A percentile compares a stretch with the other conserved stretches of the same genome.
phyloP scores from a whole-genome alignment of 805 yeast species.

The Teunomyces aglyptinius region DNA sequence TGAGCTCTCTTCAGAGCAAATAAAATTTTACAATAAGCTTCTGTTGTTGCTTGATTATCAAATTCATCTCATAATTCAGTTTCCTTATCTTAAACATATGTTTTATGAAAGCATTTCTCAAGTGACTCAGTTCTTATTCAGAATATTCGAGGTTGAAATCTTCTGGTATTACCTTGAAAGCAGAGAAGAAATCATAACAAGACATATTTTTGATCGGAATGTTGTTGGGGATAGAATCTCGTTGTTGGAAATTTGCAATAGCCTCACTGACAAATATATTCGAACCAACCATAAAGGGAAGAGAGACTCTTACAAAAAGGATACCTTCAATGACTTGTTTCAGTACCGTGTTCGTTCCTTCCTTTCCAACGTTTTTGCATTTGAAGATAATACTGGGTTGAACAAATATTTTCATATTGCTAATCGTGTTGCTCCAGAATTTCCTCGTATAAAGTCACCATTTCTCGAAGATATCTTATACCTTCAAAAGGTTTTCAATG shows the following conservation, averaged over 20 bases:
- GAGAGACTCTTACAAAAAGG: constrained; percentile 33
- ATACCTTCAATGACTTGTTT: constrained; percentile 37
- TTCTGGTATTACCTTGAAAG: constrained; percentile 42
- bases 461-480: constrained; percentile 33
- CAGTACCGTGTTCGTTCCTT: constrained; percentile 36
- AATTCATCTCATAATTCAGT: constrained; percentile 16
- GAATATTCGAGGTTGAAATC: constrained; percentile 18
- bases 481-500: constrained; percentile 30
- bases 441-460: constrained; percentile 18
- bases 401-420: constrained; percentile 38
- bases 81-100: constrained; percentile 17
- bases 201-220: constrained; percentile 25
- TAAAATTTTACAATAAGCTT: constrained; percentile 15
- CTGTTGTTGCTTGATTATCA: constrained; percentile 26
- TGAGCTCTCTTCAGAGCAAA: constrained; percentile 4
- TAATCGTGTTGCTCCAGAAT: constrained; percentile 24
- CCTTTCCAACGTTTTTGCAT: constrained; percentile 29
- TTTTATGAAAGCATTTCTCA: constrained; percentile 27
- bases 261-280: constrained; percentile 32
- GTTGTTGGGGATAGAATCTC: constrained; percentile 36
- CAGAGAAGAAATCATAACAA: constrained; percentile 21
- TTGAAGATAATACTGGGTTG: constrained; percentile 46
- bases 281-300: constrained; percentile 18
- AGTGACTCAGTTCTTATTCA: constrained; percentile 18
- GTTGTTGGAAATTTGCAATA: constrained; percentile 38